A percentile compares a stretch with the other conserved stretches of the same genome.
These are phyloP conservation scores for Stagonosporopsis vannaccii DNA, from an alignment of 2,329 filamentous ascomycete species.

Conservation along the genomic window DNA sequence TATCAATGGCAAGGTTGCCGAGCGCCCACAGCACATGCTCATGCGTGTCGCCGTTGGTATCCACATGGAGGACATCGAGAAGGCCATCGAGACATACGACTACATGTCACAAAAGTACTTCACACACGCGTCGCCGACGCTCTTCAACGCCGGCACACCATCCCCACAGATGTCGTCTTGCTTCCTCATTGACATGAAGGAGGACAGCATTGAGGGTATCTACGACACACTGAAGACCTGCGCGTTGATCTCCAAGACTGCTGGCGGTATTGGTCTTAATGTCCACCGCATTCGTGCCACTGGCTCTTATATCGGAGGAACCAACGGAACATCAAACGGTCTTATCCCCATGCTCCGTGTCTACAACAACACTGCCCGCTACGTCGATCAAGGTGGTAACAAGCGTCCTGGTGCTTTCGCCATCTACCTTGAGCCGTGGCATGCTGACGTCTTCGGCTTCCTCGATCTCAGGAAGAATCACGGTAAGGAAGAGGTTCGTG, in stretches of 20 bases:
- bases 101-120: constrained; percentile 99
- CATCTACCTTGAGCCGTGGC: constrained; percentile 99
- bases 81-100: constrained; percentile 96
- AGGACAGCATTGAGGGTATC: constrained; percentile 98
- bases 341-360: constrained; percentile 98
- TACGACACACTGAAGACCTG: constrained; percentile 99
- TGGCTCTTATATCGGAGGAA: constrained; percentile 96
- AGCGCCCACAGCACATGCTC: constrained; percentile 98
- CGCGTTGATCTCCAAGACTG: constrained; percentile 99
- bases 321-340: constrained; percentile 97
- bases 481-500: constrained; percentile 96
- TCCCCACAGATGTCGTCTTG: constrained; percentile 95
- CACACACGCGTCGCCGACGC: constrained; percentile 95
- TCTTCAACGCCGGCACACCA: constrained; percentile 97
- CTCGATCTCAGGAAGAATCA: constrained; percentile 99
- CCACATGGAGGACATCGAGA: constrained; percentile 93
- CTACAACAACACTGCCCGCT: constrained; percentile 98
- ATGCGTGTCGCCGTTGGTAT: constrained; percentile 99
- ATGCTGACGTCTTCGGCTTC: constrained; percentile 96
- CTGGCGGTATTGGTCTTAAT: constrained; percentile 96
- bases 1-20: constrained; percentile 93
- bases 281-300: constrained; percentile 96
- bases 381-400: constrained; percentile 98
- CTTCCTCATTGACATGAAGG: constrained; percentile 99
- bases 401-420: constrained; percentile 98